Conservation (phyloP, 2,329 filamentous ascomycete genomes). For the Dissoconium aciculare region DNA sequence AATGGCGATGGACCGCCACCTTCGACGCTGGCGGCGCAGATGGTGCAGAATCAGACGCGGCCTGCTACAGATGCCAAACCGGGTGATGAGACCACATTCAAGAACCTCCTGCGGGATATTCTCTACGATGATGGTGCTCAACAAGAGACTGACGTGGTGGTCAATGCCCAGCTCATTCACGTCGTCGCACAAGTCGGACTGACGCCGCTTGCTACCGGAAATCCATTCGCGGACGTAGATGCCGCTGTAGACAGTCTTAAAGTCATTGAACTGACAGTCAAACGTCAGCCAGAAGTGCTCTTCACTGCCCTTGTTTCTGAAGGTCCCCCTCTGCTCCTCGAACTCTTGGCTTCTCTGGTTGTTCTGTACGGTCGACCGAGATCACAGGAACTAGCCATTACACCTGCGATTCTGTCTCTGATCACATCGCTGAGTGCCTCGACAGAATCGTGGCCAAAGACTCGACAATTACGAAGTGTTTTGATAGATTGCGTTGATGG, state of each 20-base stretch:
- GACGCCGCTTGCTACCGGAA: constrained; percentile 51
- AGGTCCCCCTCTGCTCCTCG: constrained; percentile 37
- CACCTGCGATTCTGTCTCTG: constrained; percentile 26
- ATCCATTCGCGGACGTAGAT: constrained; percentile 48
- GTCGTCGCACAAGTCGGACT: constrained; percentile 69
- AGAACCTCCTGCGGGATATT: constrained; percentile 54
- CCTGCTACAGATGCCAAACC: constrained; percentile 43
- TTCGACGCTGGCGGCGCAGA: constrained; percentile 75
- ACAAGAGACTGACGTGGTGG: constrained; percentile 50
- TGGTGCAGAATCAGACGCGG: constrained; percentile 55
- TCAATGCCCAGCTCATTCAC: constrained; percentile 75
- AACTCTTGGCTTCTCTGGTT: constrained; percentile 40
- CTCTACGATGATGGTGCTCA: constrained; percentile 31
- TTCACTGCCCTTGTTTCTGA: constrained; percentile 23
- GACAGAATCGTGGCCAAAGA: constrained; percentile 24
- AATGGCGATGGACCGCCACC: constrained; percentile 35
- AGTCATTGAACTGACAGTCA: constrained; percentile 60
- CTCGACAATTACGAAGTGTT: constrained; percentile 21
- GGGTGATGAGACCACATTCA: constrained; percentile 45
- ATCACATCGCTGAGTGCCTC: constrained; percentile 24
- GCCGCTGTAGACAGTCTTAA: constrained; percentile 56
- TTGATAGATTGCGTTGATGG: constrained; percentile 29
- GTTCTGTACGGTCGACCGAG: constrained; percentile 31
- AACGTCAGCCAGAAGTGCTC: constrained; percentile 59
- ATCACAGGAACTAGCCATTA: constrained; percentile 28